These are phyloP conservation scores for Diaporthe ilicicola DNA, from an alignment of 2,329 filamentous ascomycete genomes.

Conservation along the genomic window DNA sequence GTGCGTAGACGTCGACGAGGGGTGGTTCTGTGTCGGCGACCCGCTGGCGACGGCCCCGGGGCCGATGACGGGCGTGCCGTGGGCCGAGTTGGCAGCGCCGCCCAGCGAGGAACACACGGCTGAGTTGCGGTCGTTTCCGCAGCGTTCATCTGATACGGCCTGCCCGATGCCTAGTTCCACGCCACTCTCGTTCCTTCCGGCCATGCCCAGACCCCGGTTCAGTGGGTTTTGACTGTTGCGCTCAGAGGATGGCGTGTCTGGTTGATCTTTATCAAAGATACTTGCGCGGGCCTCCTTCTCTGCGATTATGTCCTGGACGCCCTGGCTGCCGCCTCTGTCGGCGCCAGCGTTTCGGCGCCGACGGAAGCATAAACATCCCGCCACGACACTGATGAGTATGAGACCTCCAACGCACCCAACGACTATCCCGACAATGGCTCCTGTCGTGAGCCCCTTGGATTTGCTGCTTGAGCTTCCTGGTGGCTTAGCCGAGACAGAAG, in stretches of 20 bases:
- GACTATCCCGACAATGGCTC: conserved; percentile 58
- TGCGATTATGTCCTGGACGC: conserved; percentile 48
- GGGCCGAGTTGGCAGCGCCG: conserved; percentile 32
- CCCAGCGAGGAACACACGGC: conserved; percentile 25
- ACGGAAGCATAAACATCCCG: conserved; percentile 55
- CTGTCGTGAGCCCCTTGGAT: conserved; percentile 46
- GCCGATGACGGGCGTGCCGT: conserved; percentile 27
- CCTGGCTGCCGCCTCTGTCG: conserved; percentile 23
- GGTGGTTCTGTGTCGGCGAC: conserved; percentile 17
- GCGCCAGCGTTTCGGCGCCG: conserved; percentile 14
- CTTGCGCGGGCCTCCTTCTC: conserved; percentile 55
- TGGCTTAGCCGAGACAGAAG: not conserved
- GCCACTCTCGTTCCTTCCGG: conserved; percentile 20
- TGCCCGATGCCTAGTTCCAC: conserved; percentile 17
- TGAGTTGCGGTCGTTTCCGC: conserved; percentile 10
- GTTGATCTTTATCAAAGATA: conserved; percentile 46
- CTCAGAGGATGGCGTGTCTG: conserved; percentile 55
- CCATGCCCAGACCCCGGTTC: conserved; percentile 11
- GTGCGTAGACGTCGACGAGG: not conserved
- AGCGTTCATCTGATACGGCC: not conserved
- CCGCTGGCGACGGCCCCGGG: conserved; percentile 3
- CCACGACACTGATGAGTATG: conserved; percentile 47
- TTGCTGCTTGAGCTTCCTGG: not conserved
- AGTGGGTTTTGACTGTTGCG: conserved; percentile 42
- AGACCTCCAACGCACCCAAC: conserved; percentile 51